A percentile compares a stretch with the other conserved stretches of the same genome.
phyloP scores from a whole-genome alignment of 345 rosid species.

The Lumnitzera littorea region DNA sequence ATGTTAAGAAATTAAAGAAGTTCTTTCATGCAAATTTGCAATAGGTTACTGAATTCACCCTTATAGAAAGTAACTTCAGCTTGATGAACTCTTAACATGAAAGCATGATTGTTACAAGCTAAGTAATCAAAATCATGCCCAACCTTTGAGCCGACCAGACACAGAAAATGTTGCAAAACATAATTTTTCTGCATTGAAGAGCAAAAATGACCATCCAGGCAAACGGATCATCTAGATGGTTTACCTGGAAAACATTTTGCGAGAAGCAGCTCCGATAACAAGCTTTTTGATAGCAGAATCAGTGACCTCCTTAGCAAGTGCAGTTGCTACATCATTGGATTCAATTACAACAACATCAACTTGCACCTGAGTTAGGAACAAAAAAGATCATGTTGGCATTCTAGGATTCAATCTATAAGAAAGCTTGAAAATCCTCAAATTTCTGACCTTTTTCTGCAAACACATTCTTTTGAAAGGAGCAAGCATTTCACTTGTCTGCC shows the following conservation, averaged over 20 bases:
- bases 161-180: neutral
- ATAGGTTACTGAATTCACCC: no score
- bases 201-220: neutral
- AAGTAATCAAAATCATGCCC: neutral
- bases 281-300: slow-evolving; percentile 44
- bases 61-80: no score
- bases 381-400: slow-evolving; percentile 1
- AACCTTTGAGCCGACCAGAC: neutral
- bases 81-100: no score
- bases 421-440: neutral
- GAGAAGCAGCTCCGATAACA: slow-evolving; percentile 70
- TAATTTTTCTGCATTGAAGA: neutral
- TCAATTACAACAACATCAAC: slow-evolving; percentile 52
- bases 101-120: no score
- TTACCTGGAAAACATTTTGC: slow-evolving; percentile 62
- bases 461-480: slow-evolving; percentile 64
- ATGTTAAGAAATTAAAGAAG: no score
- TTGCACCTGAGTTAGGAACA: slow-evolving; percentile 28
- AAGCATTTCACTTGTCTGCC: slow-evolving; percentile 47
- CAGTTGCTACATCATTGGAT: slow-evolving; percentile 57
- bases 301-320: slow-evolving; percentile 63
- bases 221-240: neutral
- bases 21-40: no score
- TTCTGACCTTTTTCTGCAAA: slow-evolving; percentile 49
- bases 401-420: neutral